Base-by-base conservation (phyloP, 2,329 filamentous ascomycete genomes). In the Pezicula carpinea region DNA sequence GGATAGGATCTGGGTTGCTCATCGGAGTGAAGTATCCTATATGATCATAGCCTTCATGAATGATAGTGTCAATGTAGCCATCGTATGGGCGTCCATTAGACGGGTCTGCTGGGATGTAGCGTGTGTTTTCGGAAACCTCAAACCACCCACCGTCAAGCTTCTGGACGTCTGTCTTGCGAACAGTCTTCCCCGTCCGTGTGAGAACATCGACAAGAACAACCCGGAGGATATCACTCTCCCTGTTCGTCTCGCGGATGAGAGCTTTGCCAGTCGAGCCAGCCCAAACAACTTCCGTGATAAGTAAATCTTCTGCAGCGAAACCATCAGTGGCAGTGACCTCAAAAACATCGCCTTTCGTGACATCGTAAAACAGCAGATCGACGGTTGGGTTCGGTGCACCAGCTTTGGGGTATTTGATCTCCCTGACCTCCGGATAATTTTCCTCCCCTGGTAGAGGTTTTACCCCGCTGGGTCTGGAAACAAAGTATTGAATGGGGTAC, bases 341-440 rank as follows among this genome's bases (percentile, higher is more conserved):
- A 62, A 97, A 97, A 7, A 86, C 77, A 49, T 96, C 83, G 2
- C 78, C 78, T 59, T 85, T 86, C 8, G 74, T 75, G 17, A 96
- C 74, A 56, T 97, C 91, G 66, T 92, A 97, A 67, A 97, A 95
- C 46, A 88, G 78, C 26, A 99, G 70, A 51, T 89, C 83, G 4
- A 99, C 92, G 13, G 88, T 80, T 0, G 93, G 93, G 65, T 99
- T 99, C 39, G 92, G 90, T 2, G 91, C 85, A 3, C 93, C 95
- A 17, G 93, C 87, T 67, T 97, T 97, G 40, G 93, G 95, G 60
- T 99, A 99, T 67, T 99, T 99, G 78, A 99, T 95, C 58, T 90
- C 73, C 53, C 85, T 81, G 31, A 92, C 83, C 61, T 97, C 91
- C 0, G 93, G 93, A 62, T 99, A 99, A 44, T 81, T 83, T 64